Percentiles rank a stretch among this genome's conserved stretches.
Conservation (phyloP, 2,329 filamentous ascomycete species). For the Trichothecium roseum region DNA sequence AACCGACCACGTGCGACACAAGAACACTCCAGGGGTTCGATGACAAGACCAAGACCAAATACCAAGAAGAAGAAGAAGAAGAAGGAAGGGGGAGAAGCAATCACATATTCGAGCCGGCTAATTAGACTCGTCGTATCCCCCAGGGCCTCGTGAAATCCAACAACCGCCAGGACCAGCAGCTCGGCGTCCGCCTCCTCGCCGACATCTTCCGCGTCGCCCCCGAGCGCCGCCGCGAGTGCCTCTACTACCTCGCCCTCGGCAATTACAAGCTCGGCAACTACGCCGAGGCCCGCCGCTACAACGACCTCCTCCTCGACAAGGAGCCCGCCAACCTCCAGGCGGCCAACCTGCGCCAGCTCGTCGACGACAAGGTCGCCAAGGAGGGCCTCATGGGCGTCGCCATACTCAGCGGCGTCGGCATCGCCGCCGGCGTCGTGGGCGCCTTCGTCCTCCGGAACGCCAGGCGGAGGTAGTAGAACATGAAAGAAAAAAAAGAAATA, state of each 20-base stretch:
- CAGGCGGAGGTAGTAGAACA: conserved; percentile 42
- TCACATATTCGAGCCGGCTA: conserved; percentile 1
- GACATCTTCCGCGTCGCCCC: conserved; percentile 93
- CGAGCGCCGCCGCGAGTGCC: conserved; percentile 90
- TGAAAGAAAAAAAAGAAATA: too few species aligned
- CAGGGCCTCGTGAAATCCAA: conserved; percentile 94
- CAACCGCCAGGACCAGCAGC: conserved; percentile 76
- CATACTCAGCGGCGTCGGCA: conserved; percentile 84
- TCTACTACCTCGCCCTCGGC: conserved; percentile 94
- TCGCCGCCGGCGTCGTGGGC: conserved; percentile 87
- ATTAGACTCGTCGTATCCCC: conserved; percentile 1
- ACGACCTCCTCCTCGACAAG: conserved; percentile 81
- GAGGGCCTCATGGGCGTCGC: conserved; percentile 91
- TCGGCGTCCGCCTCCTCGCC: conserved; percentile 84
- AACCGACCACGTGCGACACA: too few species aligned
- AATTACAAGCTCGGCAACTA: conserved; percentile 99
- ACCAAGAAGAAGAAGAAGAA: too few species aligned
- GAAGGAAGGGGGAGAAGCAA: too few species aligned
- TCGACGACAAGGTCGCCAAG: conserved; percentile 92
- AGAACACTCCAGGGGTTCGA: too few species aligned
- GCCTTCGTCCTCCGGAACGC: conserved; percentile 74
- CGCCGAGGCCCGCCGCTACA: conserved; percentile 86
- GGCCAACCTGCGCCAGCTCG: conserved; percentile 71
- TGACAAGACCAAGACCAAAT: too few species aligned
- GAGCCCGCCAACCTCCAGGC: conserved; percentile 90